These are phyloP conservation scores for Epichloe hybrida DNA, from an alignment of 2,329 filamentous ascomycete species.

Conservation along the genomic window DNA sequence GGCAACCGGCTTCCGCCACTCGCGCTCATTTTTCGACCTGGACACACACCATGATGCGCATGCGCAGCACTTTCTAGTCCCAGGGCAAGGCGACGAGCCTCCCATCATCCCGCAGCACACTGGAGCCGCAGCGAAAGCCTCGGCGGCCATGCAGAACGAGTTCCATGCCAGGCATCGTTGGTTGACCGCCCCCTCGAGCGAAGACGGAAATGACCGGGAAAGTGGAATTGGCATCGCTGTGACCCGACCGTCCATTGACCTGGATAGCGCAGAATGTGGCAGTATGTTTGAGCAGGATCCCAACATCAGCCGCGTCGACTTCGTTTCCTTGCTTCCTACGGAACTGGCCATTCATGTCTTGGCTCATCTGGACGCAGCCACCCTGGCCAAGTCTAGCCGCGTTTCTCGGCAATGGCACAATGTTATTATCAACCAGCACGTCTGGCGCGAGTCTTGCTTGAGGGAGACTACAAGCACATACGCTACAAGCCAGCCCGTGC, in stretches of 20 bases:
- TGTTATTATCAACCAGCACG: constrained; percentile 37
- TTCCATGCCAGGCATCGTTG: constrained; percentile 27
- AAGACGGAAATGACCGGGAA: constrained; percentile 44
- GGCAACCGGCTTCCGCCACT: constrained; percentile 35
- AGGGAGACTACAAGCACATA: constrained; percentile 47
- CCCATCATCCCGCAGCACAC: constrained; percentile 47
- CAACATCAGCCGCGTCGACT: constrained; percentile 42
- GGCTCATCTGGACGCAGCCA: constrained; percentile 38
- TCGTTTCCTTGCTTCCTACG: constrained; percentile 38
- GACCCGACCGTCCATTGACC: constrained; percentile 27
- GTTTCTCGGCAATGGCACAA: constrained; percentile 39
- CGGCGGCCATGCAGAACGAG: constrained; percentile 46
- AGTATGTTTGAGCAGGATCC: constrained; percentile 18
- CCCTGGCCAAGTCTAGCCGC: constrained; percentile 32
- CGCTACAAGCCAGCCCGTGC: constrained; percentile 39
- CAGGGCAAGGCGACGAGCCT: constrained; percentile 38
- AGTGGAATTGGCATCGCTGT: constrained; percentile 51
- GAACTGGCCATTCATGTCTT: constrained; percentile 49
- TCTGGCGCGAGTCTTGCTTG: constrained; percentile 52
- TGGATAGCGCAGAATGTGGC: constrained; percentile 22
- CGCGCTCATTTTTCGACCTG: constrained; percentile 30
- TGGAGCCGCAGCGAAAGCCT: constrained; percentile 47
- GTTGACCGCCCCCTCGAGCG: constrained; percentile 24
- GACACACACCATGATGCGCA: constrained; percentile 17
- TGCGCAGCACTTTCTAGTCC: constrained; percentile 25